phyloP scores from a whole-genome alignment of 371 early-diverging fungal genomes.

The Mucor piriformis region DNA sequence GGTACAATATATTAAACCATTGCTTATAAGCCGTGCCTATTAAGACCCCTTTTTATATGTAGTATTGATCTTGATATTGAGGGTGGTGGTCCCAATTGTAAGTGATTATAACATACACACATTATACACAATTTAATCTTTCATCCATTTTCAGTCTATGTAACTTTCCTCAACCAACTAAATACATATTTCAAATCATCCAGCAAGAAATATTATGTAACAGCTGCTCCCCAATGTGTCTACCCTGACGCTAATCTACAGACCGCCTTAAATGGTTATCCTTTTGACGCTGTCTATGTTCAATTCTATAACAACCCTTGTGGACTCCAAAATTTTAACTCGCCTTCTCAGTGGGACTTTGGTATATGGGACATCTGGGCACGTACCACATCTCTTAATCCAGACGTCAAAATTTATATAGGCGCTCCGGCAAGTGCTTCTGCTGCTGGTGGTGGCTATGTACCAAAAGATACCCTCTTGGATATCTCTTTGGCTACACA shows the following conservation, averaged over 20 bases:
- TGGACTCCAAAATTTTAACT: constrained; percentile 58
- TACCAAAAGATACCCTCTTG: constrained; percentile 28
- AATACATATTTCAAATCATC: constrained; percentile 38
- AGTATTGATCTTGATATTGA: constrained; percentile 69
- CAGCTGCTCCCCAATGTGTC: constrained; percentile 78
- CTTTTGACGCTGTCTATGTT: constrained; percentile 73
- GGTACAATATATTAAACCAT: constrained; percentile 31
- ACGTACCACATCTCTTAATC: constrained; percentile 56
- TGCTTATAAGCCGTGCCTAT: no score
- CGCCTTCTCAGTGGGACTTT: constrained; percentile 46
- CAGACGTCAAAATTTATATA: constrained; percentile 60
- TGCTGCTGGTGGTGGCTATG: constrained; percentile 65
- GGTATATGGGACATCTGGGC: constrained; percentile 73
- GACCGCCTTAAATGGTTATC: constrained; percentile 48
- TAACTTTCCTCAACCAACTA: constrained; percentile 52
- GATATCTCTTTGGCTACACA: constrained; percentile 34
- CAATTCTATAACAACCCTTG: constrained; percentile 83
- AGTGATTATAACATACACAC: constrained; percentile 7
- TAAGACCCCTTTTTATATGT: no score
- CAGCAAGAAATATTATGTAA: constrained; percentile 63
- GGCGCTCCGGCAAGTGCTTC: constrained; percentile 63
- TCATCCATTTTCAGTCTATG: constrained; percentile 50
- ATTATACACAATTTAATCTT: background rate
- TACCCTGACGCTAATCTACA: constrained; percentile 70
- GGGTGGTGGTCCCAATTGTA: constrained; percentile 54